A percentile compares a stretch with the other conserved stretches of the same genome.
phyloP scores from a whole-genome alignment of 495 filamentous ascomycete genomes.

The Amorphotheca resinae region DNA sequence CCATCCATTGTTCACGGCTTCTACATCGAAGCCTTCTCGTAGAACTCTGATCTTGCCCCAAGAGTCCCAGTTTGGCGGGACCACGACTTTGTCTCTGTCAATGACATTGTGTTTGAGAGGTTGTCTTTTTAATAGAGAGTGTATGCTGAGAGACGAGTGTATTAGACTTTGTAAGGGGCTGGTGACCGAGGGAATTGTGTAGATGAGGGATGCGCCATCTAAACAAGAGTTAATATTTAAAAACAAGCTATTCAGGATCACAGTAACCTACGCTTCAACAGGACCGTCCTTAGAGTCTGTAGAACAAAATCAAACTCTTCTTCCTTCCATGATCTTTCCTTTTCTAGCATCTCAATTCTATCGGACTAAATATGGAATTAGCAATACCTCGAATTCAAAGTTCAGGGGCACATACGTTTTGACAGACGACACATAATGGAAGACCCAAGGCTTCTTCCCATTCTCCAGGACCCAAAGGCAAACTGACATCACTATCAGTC shows the following conservation, averaged over 20 bases:
- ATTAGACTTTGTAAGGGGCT: constrained; percentile 72
- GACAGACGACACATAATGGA: constrained; percentile 84
- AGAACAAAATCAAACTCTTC: constrained; percentile 87
- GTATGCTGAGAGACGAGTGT: constrained; percentile 80
- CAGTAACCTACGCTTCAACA: constrained; percentile 60
- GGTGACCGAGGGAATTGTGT: constrained; percentile 68
- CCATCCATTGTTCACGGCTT: constrained; percentile 75
- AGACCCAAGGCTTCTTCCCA: constrained; percentile 88
- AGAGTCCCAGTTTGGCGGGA: constrained; percentile 96
- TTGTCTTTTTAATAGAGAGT: constrained; percentile 72
- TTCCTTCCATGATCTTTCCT: constrained; percentile 81
- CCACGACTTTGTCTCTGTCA: constrained; percentile 85
- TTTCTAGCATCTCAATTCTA: constrained; percentile 77
- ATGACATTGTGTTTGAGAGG: constrained; percentile 89
- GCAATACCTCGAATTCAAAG: background rate
- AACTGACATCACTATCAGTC: constrained; percentile 47
- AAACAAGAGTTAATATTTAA: constrained; percentile 15
- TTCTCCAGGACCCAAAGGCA: constrained; percentile 81
- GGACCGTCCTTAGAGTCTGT: constrained; percentile 74
- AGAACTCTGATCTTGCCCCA: constrained; percentile 95
- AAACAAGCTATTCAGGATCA: background rate
- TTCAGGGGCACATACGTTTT: constrained; percentile 51
- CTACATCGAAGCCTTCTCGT: constrained; percentile 88
- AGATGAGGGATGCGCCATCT: constrained; percentile 88
- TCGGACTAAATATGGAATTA: constrained; percentile 47